A percentile compares a stretch with the other conserved stretches of the same genome.
These are phyloP conservation scores for Erodium trifolium DNA, from an alignment of 441 rosid species.

Conservation along the genomic window DNA sequence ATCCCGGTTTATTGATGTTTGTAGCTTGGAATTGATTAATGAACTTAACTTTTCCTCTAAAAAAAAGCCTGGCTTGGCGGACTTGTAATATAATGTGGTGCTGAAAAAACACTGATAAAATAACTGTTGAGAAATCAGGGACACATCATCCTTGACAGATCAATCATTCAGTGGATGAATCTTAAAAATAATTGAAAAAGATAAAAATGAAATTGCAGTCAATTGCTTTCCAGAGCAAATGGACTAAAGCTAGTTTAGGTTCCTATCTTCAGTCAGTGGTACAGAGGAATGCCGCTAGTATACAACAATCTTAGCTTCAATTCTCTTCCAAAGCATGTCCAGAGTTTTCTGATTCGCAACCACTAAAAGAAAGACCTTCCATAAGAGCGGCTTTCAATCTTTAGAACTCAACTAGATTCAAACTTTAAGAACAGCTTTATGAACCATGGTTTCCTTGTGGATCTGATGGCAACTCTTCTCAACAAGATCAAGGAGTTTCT, in stretches of 20 bases:
- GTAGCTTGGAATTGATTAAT: too few species aligned
- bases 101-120: too few species aligned
- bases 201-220: not conserved
- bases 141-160: too few species aligned
- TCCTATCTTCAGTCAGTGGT: not conserved
- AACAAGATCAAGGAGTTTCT: conserved; percentile 93
- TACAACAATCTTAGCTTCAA: not conserved
- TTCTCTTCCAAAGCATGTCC: not conserved
- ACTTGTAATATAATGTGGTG: too few species aligned
- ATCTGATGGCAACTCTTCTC: conserved; percentile 99
- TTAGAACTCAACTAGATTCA: conserved; percentile 23
- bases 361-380: not conserved
- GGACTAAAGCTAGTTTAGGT: not conserved
- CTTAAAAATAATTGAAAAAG: not conserved
- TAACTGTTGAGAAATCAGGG: too few species aligned
- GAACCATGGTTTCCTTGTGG: conserved; percentile 99
- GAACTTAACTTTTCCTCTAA: too few species aligned
- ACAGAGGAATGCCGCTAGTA: not conserved
- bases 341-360: not conserved
- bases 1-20: too few species aligned
- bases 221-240: not conserved
- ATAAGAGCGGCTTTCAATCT: not conserved
- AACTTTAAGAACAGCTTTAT: conserved; percentile 77
- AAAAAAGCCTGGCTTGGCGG: not conserved
- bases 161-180: too few species aligned